phyloP scores from a whole-genome alignment of 108 stramenopile species.

The Cyclotella baltica region DNA sequence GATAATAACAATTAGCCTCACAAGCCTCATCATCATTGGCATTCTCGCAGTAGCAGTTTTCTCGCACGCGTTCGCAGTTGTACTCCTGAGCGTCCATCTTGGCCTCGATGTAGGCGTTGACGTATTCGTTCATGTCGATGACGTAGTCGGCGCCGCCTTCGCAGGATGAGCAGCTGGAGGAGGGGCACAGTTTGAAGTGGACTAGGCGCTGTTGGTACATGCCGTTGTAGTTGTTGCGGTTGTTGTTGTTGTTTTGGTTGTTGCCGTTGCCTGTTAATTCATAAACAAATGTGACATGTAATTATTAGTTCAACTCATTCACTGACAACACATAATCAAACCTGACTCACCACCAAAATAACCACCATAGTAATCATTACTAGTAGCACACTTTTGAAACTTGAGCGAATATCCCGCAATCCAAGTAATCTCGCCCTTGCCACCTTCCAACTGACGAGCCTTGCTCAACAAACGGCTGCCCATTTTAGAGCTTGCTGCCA shows the following conservation, averaged over 20 bases:
- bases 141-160: conserved; percentile 72
- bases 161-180: conserved; percentile 35
- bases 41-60: conserved; percentile 83
- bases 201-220: conserved; percentile 77
- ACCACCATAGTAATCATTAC: conserved; percentile 48
- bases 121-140: conserved; percentile 74
- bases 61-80: conserved; percentile 71
- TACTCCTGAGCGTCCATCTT: conserved; percentile 57
- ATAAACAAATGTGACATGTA: not conserved
- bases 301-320: too few species aligned
- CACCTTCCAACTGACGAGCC: conserved; percentile 56
- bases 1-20: conserved; percentile 36
- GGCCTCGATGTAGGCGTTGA: conserved; percentile 65
- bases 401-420: conserved; percentile 71
- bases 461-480: conserved; percentile 61
- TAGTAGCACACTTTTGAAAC: conserved; percentile 58
- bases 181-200: conserved; percentile 77
- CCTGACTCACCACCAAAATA: conserved; percentile 53
- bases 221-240: conserved; percentile 47
- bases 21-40: conserved; percentile 61
- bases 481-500: conserved; percentile 49
- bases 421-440: conserved; percentile 55
- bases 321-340: not conserved
- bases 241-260: conserved; percentile 31
- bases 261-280: conserved; percentile 27